Base-by-base conservation (phyloP, 2,329 filamentous ascomycete genomes). In the Diaporthe amygdali region DNA sequence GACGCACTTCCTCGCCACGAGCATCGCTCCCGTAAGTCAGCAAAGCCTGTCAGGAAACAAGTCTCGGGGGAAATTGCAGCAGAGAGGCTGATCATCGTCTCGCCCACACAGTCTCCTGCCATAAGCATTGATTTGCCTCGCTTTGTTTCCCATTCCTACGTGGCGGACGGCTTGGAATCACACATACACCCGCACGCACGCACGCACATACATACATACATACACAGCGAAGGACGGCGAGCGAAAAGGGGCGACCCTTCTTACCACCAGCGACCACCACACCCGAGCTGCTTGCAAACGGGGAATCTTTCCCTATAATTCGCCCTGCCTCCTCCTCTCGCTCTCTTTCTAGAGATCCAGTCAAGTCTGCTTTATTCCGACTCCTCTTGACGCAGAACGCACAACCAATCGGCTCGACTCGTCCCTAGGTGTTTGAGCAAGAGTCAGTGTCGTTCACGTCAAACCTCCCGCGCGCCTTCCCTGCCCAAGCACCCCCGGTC, bases 391-490 rank as follows among this genome's bases (percentile, higher is more conserved):
- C 30, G 14, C 41, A 34, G 46, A 20, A 34, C 17, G 15, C 25
- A 46, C 25, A 14, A 2, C 12, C 59, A 20, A 15, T 27, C 59
- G 27, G n/a, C 27, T n/a, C 32, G 27, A 64, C 46, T 64, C 59
- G 59, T 34, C 44, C 25, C 59, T 20, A 37, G 30, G 59, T 5
- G 59, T 64, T 64, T 64, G 59, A 49, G 44, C 59, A 49, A 49
- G 41, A 64, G 59, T 64, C 59, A 64, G n/a, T 64, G 44, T 49
- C 44, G 59, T 49, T 64, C 59, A 64, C 59, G 41, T 49, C 44
- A 49, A 64, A 64, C 59, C 20, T 32, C 44, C 41, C 41, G 59
- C 59, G 41, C 59, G 59, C 41, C 41, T 37, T 49, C 59, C 20
- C 12, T 37, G 30, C 20, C n/a, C 59, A 49, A 37, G 59, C 59